These are phyloP conservation scores for Bryoglossum gracile DNA, from an alignment of 495 filamentous ascomycete genomes.

Conservation along the genomic window DNA sequence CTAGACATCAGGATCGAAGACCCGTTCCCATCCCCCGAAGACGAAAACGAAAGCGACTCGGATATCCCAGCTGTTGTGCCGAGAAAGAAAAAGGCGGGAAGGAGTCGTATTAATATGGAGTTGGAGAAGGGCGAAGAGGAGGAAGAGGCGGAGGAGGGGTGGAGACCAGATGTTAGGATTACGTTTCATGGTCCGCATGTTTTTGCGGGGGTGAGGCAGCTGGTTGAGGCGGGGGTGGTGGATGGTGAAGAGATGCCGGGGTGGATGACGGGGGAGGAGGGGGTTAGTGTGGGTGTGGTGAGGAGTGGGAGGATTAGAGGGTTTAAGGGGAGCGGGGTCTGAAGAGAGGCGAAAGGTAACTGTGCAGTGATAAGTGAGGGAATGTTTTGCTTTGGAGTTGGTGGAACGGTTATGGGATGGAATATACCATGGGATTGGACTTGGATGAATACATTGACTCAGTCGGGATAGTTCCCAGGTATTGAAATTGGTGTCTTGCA, in stretches of 20 bases:
- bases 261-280: slow-evolving; percentile 87
- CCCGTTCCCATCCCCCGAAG: slow-evolving; percentile 37
- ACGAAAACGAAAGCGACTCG: slow-evolving; percentile 31
- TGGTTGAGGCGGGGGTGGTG: slow-evolving; percentile 66
- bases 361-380: too few relatives aligned
- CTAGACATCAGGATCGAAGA: slow-evolving; percentile 54
- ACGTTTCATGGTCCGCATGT: slow-evolving; percentile 69
- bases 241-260: slow-evolving; percentile 74
- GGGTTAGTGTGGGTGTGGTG: slow-evolving; percentile 63
- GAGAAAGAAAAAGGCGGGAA: slow-evolving; percentile 27
- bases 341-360: too few relatives aligned
- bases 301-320: slow-evolving; percentile 51
- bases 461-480: too few relatives aligned
- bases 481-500: too few relatives aligned
- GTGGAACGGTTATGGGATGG: too few relatives aligned
- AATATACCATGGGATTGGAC: too few relatives aligned
- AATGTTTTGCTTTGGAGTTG: too few relatives aligned
- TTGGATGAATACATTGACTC: too few relatives aligned
- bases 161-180: slow-evolving; percentile 53
- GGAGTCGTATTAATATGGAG: slow-evolving; percentile 24
- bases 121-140: slow-evolving; percentile 25
- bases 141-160: slow-evolving; percentile 30
- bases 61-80: too few relatives aligned
- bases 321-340: slow-evolving; percentile 40
- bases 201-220: slow-evolving; percentile 68